Evolutionary conservation across 106 monocot genomes (phyloP).

Genomic region (Agapanthus africanus): DNA sequence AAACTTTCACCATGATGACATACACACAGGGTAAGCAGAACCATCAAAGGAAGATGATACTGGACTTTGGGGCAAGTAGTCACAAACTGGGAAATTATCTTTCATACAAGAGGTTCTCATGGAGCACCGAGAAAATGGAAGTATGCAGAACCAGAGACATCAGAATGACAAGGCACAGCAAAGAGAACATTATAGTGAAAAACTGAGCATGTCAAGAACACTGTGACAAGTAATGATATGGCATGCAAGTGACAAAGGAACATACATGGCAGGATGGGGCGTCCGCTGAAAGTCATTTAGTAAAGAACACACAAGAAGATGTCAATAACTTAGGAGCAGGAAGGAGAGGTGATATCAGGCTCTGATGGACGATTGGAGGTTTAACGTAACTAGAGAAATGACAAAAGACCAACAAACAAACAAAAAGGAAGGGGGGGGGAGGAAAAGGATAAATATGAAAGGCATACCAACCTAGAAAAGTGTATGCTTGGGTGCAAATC

Average conservation of each 20-base stretch:
- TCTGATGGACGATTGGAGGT: neutral
- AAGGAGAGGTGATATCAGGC: neutral
- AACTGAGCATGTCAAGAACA: no score
- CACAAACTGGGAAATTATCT: neutral
- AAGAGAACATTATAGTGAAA: neutral
- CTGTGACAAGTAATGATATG: neutral
- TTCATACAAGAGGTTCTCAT: neutral
- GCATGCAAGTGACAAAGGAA: neutral
- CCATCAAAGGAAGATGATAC: no score
- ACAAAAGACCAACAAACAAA: neutral
- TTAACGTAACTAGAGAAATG: neutral
- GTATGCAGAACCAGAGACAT: neutral
- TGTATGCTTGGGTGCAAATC: neutral
- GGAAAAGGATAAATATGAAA: neutral
- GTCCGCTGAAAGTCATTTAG: neutral
- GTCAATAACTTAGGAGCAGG: neutral
- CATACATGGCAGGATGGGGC: neutral
- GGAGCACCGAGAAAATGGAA: neutral
- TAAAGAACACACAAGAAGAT: neutral
- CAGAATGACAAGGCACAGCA: neutral
- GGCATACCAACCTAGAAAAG: neutral
- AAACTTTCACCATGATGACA: no score
- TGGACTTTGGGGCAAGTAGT: no score
- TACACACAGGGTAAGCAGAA: no score
- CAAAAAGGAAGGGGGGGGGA: neutral